These are phyloP conservation scores for Colletotrichum salicis DNA, from an alignment of 2,329 filamentous ascomycete genomes.

Conservation along the genomic window DNA sequence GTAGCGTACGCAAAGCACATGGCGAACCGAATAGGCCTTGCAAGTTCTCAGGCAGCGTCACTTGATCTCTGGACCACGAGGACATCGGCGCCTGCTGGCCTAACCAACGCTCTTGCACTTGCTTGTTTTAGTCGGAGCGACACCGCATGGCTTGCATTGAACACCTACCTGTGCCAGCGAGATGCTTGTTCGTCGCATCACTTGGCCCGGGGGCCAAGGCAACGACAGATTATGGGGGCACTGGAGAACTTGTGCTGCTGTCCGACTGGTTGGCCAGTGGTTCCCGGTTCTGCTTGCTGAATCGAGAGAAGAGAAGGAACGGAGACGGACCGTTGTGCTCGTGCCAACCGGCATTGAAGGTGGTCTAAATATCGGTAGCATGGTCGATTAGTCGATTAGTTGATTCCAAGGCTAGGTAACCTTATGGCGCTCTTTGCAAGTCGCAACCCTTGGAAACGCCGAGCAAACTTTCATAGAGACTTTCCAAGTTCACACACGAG, in stretches of 20 bases:
- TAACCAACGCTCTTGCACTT: background rate
- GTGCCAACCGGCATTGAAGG: background rate
- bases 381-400: background rate
- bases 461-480: constrained; percentile 14
- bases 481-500: background rate
- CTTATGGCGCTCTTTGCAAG: background rate
- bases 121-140: constrained; percentile 15
- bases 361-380: background rate
- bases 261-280: background rate
- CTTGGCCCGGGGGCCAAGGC: constrained; percentile 6
- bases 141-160: constrained; percentile 22
- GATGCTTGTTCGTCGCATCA: constrained; percentile 28
- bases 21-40: background rate
- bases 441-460: background rate
- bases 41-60: background rate
- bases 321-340: background rate
- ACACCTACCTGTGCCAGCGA: constrained; percentile 21
- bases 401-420: background rate
- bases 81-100: background rate
- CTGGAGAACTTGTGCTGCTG: background rate
- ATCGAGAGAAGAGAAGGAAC: constrained; percentile 10
- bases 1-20: background rate
- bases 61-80: background rate
- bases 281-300: constrained; percentile 20
- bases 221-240: constrained; percentile 1